These are phyloP conservation scores for Dictyostelium capitatum DNA, from an alignment of 78 protist species.

Conservation along the genomic window DNA sequence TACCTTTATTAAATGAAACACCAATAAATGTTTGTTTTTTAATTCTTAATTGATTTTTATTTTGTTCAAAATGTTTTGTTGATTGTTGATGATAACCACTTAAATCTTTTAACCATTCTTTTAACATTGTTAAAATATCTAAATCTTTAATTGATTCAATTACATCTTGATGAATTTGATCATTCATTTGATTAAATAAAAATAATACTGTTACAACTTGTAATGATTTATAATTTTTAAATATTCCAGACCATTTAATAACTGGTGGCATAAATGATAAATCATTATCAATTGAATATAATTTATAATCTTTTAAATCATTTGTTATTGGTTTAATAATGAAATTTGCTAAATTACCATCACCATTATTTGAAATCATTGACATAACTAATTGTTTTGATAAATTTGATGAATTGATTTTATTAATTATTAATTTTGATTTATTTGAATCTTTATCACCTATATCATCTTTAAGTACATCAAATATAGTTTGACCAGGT, in stretches of 20 bases:
- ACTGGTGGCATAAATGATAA: not conserved
- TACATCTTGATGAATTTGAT: not conserved
- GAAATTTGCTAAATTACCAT: slow-evolving; percentile 1
- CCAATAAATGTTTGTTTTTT: not conserved
- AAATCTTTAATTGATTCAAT: not conserved
- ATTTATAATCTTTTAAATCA: not conserved
- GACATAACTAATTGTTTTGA: not conserved
- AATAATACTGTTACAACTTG: not conserved
- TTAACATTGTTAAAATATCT: not conserved
- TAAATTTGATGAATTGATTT: not conserved
- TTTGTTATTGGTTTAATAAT: not conserved
- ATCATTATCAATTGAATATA: slow-evolving; percentile 6
- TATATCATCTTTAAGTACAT: not conserved
- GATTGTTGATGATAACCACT: not conserved
- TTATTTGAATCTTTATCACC: too few species aligned
- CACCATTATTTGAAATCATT: not conserved
- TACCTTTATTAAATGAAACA: not conserved
- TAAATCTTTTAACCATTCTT: not conserved
- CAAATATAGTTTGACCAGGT: not conserved
- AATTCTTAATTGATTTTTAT: not conserved
- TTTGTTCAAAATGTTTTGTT: not conserved
- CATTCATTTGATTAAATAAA: not conserved
- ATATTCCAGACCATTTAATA: not conserved
- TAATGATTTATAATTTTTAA: not conserved
- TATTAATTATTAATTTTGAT: not conserved